A percentile compares a stretch with the other conserved stretches of the same genome.
phyloP scores from a whole-genome alignment of 345 rosid species.

The Physaria fendleri region DNA sequence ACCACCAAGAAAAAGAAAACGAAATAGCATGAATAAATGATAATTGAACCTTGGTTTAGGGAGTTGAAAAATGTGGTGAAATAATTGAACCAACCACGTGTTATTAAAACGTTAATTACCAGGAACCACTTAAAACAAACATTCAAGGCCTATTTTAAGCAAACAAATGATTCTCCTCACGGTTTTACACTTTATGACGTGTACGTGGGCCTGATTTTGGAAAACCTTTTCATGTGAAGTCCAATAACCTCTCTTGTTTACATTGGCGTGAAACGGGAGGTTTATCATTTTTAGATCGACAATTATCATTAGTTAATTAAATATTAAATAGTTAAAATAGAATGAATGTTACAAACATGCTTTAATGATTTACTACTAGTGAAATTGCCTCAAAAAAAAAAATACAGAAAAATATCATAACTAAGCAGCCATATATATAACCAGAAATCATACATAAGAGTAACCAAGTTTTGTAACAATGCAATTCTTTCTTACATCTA shows the following conservation, averaged over 20 bases:
- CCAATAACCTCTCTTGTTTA: neutral
- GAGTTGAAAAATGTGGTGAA: too few relatives aligned
- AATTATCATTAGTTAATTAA: neutral
- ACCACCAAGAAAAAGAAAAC: too few relatives aligned
- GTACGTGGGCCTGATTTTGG: neutral
- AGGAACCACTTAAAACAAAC: too few relatives aligned
- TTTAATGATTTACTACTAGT: neutral
- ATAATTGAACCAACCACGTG: too few relatives aligned
- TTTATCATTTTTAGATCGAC: neutral
- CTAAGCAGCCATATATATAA: neutral
- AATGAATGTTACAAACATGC: neutral
- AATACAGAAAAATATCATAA: neutral
- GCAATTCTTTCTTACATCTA: constrained; percentile 10
- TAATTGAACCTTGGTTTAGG: too few relatives aligned
- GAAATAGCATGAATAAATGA: too few relatives aligned
- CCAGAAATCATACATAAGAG: neutral
- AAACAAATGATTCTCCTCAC: too few relatives aligned
- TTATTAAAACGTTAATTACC: too few relatives aligned
- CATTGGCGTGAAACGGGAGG: neutral
- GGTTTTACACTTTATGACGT: neutral
- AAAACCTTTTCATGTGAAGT: neutral
- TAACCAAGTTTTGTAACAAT: constrained; percentile 6
- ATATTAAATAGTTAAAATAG: neutral
- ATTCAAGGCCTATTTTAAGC: too few relatives aligned
- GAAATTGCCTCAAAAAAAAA: neutral